These are phyloP conservation scores for Cryptococcus neoformans DNA, from an alignment of 1,284 basidiomycete species.

Conservation along the genomic window DNA sequence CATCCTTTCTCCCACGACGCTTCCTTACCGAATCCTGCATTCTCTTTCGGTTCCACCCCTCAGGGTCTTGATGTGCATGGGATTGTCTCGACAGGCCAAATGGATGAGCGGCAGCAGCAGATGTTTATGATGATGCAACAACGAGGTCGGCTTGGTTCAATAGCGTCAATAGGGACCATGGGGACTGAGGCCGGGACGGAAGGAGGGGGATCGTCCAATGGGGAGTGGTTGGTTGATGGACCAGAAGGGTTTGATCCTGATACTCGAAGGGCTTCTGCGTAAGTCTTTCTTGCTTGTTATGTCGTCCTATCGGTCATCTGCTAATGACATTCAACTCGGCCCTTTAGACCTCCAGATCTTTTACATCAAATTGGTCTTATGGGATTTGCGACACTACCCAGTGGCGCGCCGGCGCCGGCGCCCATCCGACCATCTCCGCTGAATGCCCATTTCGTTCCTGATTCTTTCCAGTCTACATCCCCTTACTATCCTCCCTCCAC, in stretches of 20 bases:
- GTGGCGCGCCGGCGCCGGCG: not conserved
- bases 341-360: slow-evolving; percentile 11
- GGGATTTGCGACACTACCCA: slow-evolving; percentile 5
- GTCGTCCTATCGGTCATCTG: not conserved
- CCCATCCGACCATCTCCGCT: slow-evolving; percentile 16
- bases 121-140: slow-evolving; percentile 31
- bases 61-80: not conserved
- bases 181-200: slow-evolving; percentile 26
- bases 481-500: not conserved
- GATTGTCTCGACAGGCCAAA: slow-evolving; percentile 10
- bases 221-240: slow-evolving; percentile 5
- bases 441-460: slow-evolving; percentile 12
- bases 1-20: slow-evolving; percentile 29
- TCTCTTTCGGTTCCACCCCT: slow-evolving; percentile 37
- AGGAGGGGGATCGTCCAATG: slow-evolving; percentile 2
- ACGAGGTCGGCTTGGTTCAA: slow-evolving; percentile 34
- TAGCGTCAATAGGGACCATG: slow-evolving; percentile 26
- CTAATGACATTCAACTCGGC: not conserved
- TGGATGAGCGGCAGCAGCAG: slow-evolving; percentile 12
- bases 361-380: slow-evolving; percentile 16
- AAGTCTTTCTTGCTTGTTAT: not conserved
- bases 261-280: slow-evolving; percentile 14
- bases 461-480: not conserved
- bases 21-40: slow-evolving; percentile 37
- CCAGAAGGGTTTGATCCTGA: slow-evolving; percentile 18